Conservation (phyloP, 148 eudicot species). For the Amaranthus cruentus region DNA sequence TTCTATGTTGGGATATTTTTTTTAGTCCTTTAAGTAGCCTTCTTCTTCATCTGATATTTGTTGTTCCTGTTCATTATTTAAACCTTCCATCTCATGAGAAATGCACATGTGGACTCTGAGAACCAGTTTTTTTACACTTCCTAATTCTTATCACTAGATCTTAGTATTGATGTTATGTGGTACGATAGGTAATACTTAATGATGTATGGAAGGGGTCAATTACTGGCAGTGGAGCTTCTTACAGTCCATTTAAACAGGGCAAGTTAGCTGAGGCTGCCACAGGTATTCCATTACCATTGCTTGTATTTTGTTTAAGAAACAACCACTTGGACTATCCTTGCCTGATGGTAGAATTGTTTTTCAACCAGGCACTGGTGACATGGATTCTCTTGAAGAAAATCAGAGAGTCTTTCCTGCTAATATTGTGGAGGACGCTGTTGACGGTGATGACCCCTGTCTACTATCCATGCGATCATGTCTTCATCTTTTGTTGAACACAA, state of each 20-base stretch:
- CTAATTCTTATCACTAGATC: neutral
- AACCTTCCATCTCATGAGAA: neutral
- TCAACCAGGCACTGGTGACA: conserved; percentile 33
- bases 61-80: neutral
- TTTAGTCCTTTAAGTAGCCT: neutral
- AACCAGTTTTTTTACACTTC: neutral
- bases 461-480: no score
- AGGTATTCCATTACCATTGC: conserved; percentile 37
- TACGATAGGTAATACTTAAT: conserved; percentile 48
- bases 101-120: no score
- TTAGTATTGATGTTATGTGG: conserved; percentile 16
- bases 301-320: neutral
- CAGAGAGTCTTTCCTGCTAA: conserved; percentile 25
- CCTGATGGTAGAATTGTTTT: conserved; percentile 9
- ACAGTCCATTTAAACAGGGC: conserved; percentile 53
- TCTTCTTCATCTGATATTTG: neutral
- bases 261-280: conserved; percentile 40
- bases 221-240: conserved; percentile 50
- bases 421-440: conserved; percentile 36
- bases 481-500: neutral
- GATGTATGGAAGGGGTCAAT: conserved; percentile 86
- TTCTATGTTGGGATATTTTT: conserved; percentile 10
- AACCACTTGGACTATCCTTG: conserved; percentile 5
- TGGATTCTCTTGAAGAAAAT: conserved; percentile 32
- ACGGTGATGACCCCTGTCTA: conserved; percentile 27